These are phyloP conservation scores for Beauveria medogensis DNA, from an alignment of 2,329 filamentous ascomycete species.

Conservation along the genomic window DNA sequence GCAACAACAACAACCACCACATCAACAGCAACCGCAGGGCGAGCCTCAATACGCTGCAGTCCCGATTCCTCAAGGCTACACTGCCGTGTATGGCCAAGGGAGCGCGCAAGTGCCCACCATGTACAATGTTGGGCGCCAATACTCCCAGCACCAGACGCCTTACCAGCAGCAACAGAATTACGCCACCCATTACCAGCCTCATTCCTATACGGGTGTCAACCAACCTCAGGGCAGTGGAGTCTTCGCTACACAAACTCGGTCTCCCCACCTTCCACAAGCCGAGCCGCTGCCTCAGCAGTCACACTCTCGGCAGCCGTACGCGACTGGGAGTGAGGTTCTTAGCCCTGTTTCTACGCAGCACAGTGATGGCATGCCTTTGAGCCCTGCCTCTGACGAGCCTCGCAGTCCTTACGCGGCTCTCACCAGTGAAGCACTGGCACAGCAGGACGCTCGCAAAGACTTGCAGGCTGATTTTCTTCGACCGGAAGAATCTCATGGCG, in stretches of 20 bases:
- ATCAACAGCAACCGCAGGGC: neutral
- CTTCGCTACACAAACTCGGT: neutral
- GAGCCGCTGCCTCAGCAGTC: neutral
- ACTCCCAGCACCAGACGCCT: neutral
- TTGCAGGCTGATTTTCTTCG: neutral
- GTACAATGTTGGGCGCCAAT: neutral
- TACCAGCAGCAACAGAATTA: neutral
- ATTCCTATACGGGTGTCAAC: neutral
- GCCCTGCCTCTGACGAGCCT: neutral
- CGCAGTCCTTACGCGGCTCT: neutral
- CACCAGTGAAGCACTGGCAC: neutral
- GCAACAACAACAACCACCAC: neutral
- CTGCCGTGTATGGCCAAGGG: conserved; percentile 1
- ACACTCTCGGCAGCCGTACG: neutral
- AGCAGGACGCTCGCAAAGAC: neutral
- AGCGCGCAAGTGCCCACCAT: neutral
- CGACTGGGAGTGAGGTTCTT: neutral
- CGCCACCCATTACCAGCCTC: neutral
- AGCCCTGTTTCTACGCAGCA: neutral
- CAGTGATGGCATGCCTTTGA: neutral
- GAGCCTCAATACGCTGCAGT: conserved; percentile 12
- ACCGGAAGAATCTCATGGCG: neutral
- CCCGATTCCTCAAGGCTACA: conserved; percentile 6
- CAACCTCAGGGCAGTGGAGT: neutral
- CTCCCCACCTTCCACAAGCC: neutral